These are phyloP conservation scores for Botrytis elliptica DNA, from an alignment of 2,329 filamentous ascomycete genomes.

Conservation along the genomic window DNA sequence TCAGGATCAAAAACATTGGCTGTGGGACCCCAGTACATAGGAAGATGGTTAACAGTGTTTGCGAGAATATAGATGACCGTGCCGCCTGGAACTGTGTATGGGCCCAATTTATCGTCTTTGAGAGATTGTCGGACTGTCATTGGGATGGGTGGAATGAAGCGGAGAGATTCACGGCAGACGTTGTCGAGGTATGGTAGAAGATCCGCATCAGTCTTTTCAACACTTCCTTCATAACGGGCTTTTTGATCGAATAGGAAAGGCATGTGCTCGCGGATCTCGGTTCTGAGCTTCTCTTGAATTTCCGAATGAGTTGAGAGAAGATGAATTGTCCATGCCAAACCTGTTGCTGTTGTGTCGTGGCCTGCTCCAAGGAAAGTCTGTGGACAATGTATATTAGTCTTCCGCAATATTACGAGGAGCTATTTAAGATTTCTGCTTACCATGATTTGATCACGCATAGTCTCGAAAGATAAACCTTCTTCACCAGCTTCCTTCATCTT, in stretches of 20 bases:
- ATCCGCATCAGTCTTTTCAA: constrained; percentile 42
- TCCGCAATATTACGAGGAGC: background rate
- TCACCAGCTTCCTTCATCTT: constrained; percentile 59
- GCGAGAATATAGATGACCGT: constrained; percentile 46
- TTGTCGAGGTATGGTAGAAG: constrained; percentile 47
- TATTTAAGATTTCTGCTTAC: background rate
- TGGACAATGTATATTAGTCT: background rate
- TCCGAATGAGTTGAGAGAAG: constrained; percentile 42
- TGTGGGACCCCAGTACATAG: constrained; percentile 44
- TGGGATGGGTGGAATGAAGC: constrained; percentile 46
- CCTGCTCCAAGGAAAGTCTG: constrained; percentile 82
- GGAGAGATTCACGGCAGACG: constrained; percentile 48
- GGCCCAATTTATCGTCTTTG: constrained; percentile 42
- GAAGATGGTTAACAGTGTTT: constrained; percentile 44
- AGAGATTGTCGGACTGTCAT: constrained; percentile 40
- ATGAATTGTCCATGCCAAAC: constrained; percentile 46
- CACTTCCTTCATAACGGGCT: constrained; percentile 37
- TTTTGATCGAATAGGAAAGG: constrained; percentile 40
- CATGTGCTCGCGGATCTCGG: constrained; percentile 11
- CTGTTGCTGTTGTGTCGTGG: constrained; percentile 47
- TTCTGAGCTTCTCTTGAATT: constrained; percentile 10
- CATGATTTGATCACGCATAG: constrained; percentile 47
- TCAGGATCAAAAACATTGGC: constrained; percentile 46
- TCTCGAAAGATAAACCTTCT: constrained; percentile 72
- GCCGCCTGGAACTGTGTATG: constrained; percentile 44